Conservation (phyloP, 2,329 filamentous ascomycete genomes). For the Aspergillus pseudoviridinutans region DNA sequence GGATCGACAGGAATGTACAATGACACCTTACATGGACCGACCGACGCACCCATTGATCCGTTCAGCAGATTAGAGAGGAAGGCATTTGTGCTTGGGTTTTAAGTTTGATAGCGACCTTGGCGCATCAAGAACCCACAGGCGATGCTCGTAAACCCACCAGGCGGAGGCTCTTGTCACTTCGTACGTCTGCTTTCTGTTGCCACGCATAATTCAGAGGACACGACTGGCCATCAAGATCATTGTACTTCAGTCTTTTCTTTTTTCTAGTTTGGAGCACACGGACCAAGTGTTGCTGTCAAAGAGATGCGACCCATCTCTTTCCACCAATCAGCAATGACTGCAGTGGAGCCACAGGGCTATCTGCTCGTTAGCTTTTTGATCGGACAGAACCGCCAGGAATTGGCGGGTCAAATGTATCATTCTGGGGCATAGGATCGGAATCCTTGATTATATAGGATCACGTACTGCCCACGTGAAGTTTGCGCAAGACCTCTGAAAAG, state of each 20-base stretch:
- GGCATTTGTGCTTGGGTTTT: not conserved
- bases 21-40: not conserved
- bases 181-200: not conserved
- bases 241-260: not conserved
- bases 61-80: not conserved
- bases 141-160: not conserved
- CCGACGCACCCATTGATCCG: not conserved
- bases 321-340: not conserved
- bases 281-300: conserved; percentile 13
- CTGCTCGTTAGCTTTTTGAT: not conserved
- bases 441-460: not conserved
- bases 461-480: not conserved
- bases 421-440: too few species aligned
- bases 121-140: not conserved
- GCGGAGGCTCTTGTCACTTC: not conserved
- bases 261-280: conserved; percentile 6
- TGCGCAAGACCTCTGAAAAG: not conserved
- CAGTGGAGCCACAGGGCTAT: not conserved
- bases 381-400: not conserved
- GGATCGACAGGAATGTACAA: not conserved
- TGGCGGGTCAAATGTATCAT: too few species aligned
- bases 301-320: not conserved
- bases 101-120: not conserved
- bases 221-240: not conserved
- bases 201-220: not conserved